Conservation (phyloP, 495 filamentous ascomycete species). For the Penicillium dipodomyicola region DNA sequence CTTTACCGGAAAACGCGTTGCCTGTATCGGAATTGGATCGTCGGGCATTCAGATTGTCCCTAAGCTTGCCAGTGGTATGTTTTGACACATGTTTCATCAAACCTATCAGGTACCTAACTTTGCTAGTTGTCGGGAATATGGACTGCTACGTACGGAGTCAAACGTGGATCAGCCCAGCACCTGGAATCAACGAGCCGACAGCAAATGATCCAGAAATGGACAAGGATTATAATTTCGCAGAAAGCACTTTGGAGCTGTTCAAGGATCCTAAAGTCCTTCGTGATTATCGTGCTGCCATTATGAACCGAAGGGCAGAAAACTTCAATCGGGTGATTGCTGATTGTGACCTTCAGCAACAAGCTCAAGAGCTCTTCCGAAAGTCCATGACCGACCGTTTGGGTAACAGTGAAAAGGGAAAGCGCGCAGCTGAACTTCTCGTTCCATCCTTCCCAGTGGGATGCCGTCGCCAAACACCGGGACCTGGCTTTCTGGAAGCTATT, state of each 20-base stretch:
- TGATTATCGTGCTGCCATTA: neutral
- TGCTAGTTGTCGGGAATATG: neutral
- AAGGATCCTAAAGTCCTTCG: slow-evolving; percentile 5
- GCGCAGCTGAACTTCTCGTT: slow-evolving; percentile 33
- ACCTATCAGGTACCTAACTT: neutral
- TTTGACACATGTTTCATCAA: too few species aligned
- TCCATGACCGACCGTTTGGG: slow-evolving; percentile 1
- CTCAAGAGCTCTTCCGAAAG: slow-evolving; percentile 1
- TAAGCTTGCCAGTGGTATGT: neutral
- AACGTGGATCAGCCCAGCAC: slow-evolving; percentile 26
- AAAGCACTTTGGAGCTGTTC: neutral
- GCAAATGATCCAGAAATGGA: slow-evolving; percentile 2
- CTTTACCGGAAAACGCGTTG: slow-evolving; percentile 44
- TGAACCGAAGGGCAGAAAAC: slow-evolving; percentile 1
- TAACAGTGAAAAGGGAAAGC: slow-evolving; percentile 8
- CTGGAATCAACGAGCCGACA: slow-evolving; percentile 10
- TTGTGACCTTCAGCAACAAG: neutral
- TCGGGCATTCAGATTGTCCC: slow-evolving; percentile 44
- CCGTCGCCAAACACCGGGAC: slow-evolving; percentile 40
- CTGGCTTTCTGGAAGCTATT: slow-evolving; percentile 41
- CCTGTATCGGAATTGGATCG: slow-evolving; percentile 45
- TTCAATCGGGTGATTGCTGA: neutral
- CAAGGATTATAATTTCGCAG: neutral
- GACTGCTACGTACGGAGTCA: slow-evolving; percentile 35
- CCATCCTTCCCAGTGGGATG: slow-evolving; percentile 24